Base-by-base conservation (phyloP, 2,329 filamentous ascomycete genomes). In the Talaromyces sp. region DNA sequence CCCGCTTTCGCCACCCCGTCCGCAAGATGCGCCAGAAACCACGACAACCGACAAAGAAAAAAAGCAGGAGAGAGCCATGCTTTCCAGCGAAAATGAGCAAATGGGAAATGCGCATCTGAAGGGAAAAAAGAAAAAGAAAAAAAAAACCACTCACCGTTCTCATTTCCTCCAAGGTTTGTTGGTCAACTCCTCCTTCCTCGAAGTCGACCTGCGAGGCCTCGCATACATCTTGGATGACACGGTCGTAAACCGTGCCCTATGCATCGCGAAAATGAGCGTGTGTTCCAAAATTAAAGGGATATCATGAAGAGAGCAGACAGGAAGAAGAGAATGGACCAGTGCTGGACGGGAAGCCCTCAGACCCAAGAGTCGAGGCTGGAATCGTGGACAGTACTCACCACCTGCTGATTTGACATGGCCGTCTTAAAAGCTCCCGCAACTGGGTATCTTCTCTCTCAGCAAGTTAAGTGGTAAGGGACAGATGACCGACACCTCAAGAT, bases 211-310 rank as follows among this genome's bases (percentile, higher is more conserved):
- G 85, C 71, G 93, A 97, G 67, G 88, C 88, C 69, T 93, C 89
- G 76, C 97, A 90, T 72, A 99, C 92, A 79, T 90, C 89, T 68
- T 93, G 88, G 76, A 97, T 91, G 73, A 99, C 92, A 79, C 94
- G 91, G 64, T 88, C 82, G 72, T 97, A 99, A 71, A 97, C 88
- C 66, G 80, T 79, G 70, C 94, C 94, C 80, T 87, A 64, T 69
- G 62, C 61, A 67, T 62, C 56, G 58, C 62, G 65, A 52, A 43
- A 35, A 68, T 74, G 62, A 75, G 72, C 65, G 53, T 65, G 62
- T 52, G 48, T 52, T 52, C 19, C n/a, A 14, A 52, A 52, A 52
- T 14, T n/a, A 29, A 31, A 46, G 56, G 66, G 56, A 60, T 59
- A 58, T 38, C 31, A 24, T 48, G 54, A 54, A 29, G 27, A 26